Conservation (phyloP, 2,329 filamentous ascomycete species). For the Colletotrichum liriopes region DNA sequence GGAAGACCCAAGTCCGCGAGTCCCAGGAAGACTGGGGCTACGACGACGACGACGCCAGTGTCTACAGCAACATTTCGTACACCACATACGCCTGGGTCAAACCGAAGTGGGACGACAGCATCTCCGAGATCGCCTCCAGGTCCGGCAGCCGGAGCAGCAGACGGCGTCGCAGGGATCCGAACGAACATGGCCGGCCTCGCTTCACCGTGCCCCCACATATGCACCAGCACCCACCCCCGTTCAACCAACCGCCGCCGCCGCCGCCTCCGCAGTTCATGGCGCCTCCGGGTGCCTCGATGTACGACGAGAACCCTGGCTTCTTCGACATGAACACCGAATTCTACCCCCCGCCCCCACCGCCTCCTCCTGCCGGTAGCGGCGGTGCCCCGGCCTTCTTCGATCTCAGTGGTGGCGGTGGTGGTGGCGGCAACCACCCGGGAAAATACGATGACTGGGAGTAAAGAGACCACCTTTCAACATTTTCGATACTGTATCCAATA, state of each 20-base stretch:
- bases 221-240: constrained; percentile 16
- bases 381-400: constrained; percentile 40
- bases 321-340: constrained; percentile 4
- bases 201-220: constrained; percentile 17
- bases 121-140: constrained; percentile 36
- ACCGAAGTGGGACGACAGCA: constrained; percentile 41
- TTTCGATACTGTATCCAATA: not conserved
- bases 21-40: constrained; percentile 35
- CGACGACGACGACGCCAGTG: constrained; percentile 30
- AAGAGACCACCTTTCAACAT: not conserved
- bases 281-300: not conserved
- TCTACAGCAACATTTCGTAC: constrained; percentile 34
- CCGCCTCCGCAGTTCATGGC: constrained; percentile 27
- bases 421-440: constrained; percentile 2
- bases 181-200: constrained; percentile 10
- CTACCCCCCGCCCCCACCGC: not conserved
- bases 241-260: constrained; percentile 18
- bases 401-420: constrained; percentile 35
- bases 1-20: constrained; percentile 32
- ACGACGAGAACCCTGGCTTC: constrained; percentile 19
- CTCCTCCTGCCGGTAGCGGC: constrained; percentile 13
- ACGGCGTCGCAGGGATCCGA: constrained; percentile 17
- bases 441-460: constrained; percentile 40
- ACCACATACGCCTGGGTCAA: constrained; percentile 39
- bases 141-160: constrained; percentile 28